Percentiles rank a stretch among this genome's conserved stretches.
These are phyloP conservation scores for Stenocarpella maydis DNA, from an alignment of 2,329 filamentous ascomycete genomes.

Conservation along the genomic window DNA sequence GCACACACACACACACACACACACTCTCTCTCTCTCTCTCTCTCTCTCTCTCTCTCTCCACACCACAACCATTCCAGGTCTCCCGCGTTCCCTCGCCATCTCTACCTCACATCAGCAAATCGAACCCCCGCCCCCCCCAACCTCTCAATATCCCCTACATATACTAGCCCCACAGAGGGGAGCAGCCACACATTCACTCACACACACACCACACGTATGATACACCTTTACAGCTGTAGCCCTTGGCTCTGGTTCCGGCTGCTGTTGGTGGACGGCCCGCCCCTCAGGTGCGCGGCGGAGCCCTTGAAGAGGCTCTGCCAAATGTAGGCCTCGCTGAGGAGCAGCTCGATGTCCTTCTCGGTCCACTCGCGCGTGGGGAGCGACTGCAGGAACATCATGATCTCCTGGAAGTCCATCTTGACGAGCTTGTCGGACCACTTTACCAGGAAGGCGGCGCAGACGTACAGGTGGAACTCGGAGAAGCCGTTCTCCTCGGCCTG, in stretches of 20 bases:
- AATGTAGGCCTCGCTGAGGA: conserved; percentile 96
- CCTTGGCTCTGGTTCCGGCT: conserved; percentile 51
- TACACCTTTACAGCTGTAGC: conserved; percentile 47
- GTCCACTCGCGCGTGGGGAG: conserved; percentile 94
- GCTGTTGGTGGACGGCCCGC: conserved; percentile 45
- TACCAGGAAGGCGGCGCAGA: conserved; percentile 95
- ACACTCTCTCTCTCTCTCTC: background rate
- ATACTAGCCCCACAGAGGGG: background rate
- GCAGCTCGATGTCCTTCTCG: conserved; percentile 95
- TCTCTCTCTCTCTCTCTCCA: background rate
- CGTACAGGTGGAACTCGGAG: conserved; percentile 97
- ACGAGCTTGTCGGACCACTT: conserved; percentile 97
- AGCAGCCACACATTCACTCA: background rate
- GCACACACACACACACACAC: background rate
- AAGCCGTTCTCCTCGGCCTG: conserved; percentile 98
- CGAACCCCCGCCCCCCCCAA: too few relatives aligned
- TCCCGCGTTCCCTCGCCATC: too few relatives aligned
- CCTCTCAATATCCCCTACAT: background rate
- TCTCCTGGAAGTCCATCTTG: conserved; percentile 97
- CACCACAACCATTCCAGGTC: too few relatives aligned
- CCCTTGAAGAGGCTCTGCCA: conserved; percentile 98
- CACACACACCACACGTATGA: too few relatives aligned
- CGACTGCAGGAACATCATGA: conserved; percentile 99
- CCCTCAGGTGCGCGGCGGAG: conserved; percentile 85
- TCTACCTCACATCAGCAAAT: background rate